Evolutionary conservation across 306 rosid genomes (phyloP).

Genomic region (Senna siamea): DNA sequence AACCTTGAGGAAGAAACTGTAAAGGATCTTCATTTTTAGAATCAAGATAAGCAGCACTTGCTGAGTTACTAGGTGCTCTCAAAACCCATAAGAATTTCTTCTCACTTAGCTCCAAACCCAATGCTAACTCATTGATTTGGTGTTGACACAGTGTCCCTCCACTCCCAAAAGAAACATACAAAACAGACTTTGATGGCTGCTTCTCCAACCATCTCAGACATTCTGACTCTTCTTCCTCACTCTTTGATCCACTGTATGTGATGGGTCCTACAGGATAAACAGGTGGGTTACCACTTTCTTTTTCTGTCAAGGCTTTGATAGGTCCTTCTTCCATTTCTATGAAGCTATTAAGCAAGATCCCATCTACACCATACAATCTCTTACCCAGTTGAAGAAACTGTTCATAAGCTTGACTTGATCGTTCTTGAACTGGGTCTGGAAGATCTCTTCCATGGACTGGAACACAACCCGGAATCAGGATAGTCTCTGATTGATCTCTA

Average conservation of each 20-base stretch:
- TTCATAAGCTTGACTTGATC: constrained; percentile 12
- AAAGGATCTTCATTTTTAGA: constrained; percentile 8
- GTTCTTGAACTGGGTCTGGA: not conserved
- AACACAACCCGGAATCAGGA: not conserved
- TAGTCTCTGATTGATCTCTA: too few species aligned
- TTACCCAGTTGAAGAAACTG: not conserved
- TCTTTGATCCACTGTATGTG: not conserved
- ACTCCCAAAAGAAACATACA: constrained; percentile 20
- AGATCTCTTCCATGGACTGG: constrained; percentile 16
- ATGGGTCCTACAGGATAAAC: not conserved
- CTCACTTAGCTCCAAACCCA: constrained; percentile 17
- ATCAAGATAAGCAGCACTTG: constrained; percentile 28
- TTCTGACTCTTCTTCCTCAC: not conserved
- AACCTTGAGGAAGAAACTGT: constrained; percentile 27
- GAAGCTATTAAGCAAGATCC: constrained; percentile 41
- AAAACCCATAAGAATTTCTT: constrained; percentile 25
- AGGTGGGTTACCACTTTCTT: not conserved
- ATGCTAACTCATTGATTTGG: constrained; percentile 25
- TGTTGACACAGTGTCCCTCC: constrained; percentile 14
- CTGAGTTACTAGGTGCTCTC: constrained; percentile 20
- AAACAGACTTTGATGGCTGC: not conserved
- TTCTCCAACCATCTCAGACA: not conserved
- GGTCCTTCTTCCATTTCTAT: constrained; percentile 7
- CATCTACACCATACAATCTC: not conserved
- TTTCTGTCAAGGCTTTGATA: not conserved